Base-by-base conservation (phyloP, 192 early-diverging fungal genomes). In the Podila clonocystis region DNA sequence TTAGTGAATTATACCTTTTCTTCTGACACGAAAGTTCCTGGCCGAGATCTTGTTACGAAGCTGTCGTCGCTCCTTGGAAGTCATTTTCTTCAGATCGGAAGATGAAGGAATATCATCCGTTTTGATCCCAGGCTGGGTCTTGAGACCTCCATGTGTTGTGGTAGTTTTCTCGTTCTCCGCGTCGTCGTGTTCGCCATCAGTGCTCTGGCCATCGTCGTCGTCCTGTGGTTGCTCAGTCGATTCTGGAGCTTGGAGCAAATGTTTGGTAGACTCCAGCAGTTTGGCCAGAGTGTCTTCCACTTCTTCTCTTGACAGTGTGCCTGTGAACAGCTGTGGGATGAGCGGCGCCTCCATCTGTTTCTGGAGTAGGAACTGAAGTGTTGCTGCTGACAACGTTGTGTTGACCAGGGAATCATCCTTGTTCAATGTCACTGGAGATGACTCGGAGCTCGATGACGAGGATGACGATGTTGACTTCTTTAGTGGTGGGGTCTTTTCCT, bases 11-110 rank as follows among this genome's bases (percentile, higher is more conserved):
- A n/a, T 67, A 90, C 86, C 94, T 83, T 96, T 96, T 85, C 94
- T 88, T 41, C 95, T 85, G 66, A 91, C 88, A 31, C 95, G 84
- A 69, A 96, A 96, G 85, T 94, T 94, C 63, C 94, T 85, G 13
- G 95, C 95, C 8, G 92, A 93, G 41, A 96, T 93, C 74, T 96
- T 96, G 86, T 96, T 96, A 62, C 95, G 87, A 76, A 95, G 85
- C 82, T 94, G 93, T 24, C 95, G 83, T 17, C 93, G 85, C 82
- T 96, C 92, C 82, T 92, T 94, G 9, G 91, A 88, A 19, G 89
- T 82, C 82, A 95, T 83, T 33, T 83, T 85, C 62, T 90, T 91
- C 67, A 91, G 62, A 52, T 92, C 89, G 24, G 84, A 63, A 0
- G 69, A 63, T 7, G 76, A 79, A 9, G 76, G 76, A 36, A 79